These are phyloP conservation scores for Psilocybe azurescens DNA, from an alignment of 768 basidiomycete genomes.

Conservation along the genomic window DNA sequence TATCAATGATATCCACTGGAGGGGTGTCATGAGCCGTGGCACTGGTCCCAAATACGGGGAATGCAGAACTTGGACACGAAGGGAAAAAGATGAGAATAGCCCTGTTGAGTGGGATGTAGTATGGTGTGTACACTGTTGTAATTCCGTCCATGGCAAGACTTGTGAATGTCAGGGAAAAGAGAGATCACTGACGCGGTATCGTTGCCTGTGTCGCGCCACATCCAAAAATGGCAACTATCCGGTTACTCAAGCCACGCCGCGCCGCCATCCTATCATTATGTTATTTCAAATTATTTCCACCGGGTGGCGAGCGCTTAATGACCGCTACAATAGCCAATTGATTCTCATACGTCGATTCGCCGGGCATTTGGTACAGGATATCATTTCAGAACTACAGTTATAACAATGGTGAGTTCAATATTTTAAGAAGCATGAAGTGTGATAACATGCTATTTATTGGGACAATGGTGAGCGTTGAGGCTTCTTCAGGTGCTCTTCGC, in stretches of 20 bases:
- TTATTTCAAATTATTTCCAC: neutral
- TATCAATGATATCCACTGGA: no score
- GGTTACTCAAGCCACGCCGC: neutral
- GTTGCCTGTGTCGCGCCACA: no score
- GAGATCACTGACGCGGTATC: no score
- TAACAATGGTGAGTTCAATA: no score
- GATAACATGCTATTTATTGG: neutral
- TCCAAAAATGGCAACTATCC: neutral
- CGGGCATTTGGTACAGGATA: no score
- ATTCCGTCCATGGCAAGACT: neutral
- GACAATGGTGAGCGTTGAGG: neutral
- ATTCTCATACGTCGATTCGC: no score
- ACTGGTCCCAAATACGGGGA: no score
- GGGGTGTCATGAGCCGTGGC: no score
- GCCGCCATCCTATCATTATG: neutral
- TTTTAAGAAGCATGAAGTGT: neutral
- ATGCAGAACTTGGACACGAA: slow-evolving; percentile 6
- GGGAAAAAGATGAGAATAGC: slow-evolving; percentile 41
- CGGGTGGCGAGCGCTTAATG: neutral
- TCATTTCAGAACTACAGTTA: no score
- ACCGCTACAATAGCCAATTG: no score
- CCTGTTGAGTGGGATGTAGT: slow-evolving; percentile 37
- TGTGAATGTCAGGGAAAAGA: neutral
- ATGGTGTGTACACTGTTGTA: slow-evolving; percentile 17
- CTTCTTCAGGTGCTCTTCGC: slow-evolving; percentile 1